Evolutionary conservation across 176 grass and related monocot genomes (phyloP).

Genomic region (Panicum miliaceum): DNA sequence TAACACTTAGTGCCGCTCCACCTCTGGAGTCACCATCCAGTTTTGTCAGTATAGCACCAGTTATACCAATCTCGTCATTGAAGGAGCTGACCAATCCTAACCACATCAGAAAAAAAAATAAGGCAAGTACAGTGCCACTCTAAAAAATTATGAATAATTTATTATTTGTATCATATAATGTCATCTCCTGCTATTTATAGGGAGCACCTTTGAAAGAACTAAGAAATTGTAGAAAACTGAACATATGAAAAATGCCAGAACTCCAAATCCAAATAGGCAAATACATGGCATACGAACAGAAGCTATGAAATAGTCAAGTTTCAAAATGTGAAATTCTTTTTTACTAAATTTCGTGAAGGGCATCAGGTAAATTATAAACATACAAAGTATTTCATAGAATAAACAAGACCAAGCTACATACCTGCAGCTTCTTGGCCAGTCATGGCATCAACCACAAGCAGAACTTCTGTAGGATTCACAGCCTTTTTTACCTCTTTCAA

Average conservation of each 20-base stretch:
- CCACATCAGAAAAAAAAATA: conserved; percentile 43
- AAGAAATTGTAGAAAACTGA: conserved; percentile 14
- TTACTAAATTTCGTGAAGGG: background rate
- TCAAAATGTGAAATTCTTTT: background rate
- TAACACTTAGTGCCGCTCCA: conserved; percentile 96
- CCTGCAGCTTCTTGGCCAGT: conserved; percentile 60
- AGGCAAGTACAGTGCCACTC: conserved; percentile 26
- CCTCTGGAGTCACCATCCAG: conserved; percentile 97
- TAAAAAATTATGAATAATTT: conserved; percentile 23
- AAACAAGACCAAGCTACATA: background rate
- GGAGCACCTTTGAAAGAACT: background rate
- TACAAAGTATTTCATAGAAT: background rate
- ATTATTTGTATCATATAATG: conserved; percentile 17
- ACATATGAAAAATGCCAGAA: background rate
- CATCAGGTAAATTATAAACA: conserved; percentile 1
- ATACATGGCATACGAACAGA: background rate
- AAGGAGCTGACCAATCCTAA: conserved; percentile 95
- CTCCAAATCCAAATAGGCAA: background rate
- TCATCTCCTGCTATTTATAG: conserved; percentile 18
- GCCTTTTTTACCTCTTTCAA: conserved; percentile 81
- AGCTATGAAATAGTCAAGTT: background rate
- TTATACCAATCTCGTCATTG: conserved; percentile 93
- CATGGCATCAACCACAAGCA: conserved; percentile 93
- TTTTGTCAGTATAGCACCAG: conserved; percentile 98
- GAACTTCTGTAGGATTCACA: conserved; percentile 81